Conservation (phyloP, 768 basidiomycete species). For the Boletus vinaceobasis region DNA sequence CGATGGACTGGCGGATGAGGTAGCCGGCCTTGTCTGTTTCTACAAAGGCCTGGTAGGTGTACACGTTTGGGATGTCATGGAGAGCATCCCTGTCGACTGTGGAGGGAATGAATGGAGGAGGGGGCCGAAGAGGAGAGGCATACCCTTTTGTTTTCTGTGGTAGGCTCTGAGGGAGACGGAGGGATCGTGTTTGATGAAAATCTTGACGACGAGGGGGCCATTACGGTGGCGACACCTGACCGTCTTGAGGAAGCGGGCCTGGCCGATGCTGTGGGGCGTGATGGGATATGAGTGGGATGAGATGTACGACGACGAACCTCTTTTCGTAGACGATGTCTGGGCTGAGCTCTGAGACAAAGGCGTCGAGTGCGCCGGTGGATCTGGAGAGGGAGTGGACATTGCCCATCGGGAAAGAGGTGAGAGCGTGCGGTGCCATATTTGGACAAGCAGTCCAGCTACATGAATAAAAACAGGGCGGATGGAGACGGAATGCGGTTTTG, state of each 20-base stretch:
- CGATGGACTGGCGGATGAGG: constrained; percentile 90
- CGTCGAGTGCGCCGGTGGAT: constrained; percentile 79
- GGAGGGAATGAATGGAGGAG: neutral
- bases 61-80: constrained; percentile 80
- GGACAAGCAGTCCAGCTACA: neutral
- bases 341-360: constrained; percentile 85
- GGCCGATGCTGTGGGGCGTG: constrained; percentile 23
- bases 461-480: constrained; percentile 1
- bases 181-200: constrained; percentile 94
- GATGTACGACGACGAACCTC: constrained; percentile 49
- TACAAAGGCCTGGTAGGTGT: constrained; percentile 83
- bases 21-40: constrained; percentile 98
- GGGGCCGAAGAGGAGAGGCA: neutral
- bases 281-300: neutral
- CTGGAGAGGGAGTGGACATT: constrained; percentile 72
- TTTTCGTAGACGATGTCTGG: constrained; percentile 88
- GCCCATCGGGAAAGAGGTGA: constrained; percentile 51
- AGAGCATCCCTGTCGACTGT: constrained; percentile 85
- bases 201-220: constrained; percentile 86
- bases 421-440: constrained; percentile 3
- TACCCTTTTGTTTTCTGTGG: constrained; percentile 75
- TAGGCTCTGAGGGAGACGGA: constrained; percentile 72
- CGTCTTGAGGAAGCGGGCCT: constrained; percentile 56
- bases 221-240: constrained; percentile 84
- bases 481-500: neutral